Conservation (phyloP, 495 filamentous ascomycete species). For the Astrocystis sublimbata region DNA sequence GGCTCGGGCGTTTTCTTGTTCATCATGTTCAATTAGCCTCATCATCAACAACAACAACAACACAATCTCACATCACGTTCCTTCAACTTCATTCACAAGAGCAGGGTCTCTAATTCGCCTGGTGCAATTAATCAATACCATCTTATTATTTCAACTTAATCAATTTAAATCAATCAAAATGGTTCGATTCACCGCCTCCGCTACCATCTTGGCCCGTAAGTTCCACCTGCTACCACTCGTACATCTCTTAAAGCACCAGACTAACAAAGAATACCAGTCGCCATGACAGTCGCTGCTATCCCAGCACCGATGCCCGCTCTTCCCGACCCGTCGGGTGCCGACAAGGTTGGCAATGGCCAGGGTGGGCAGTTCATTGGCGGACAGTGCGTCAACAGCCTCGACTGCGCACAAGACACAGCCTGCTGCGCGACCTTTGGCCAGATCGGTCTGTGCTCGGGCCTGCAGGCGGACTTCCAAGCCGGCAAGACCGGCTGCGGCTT, state of each 20-base stretch:
- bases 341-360: conserved; percentile 41
- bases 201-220: conserved; percentile 12
- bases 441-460: conserved; percentile 42
- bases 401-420: conserved; percentile 30
- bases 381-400: conserved; percentile 33
- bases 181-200: conserved; percentile 13
- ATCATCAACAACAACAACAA: not conserved
- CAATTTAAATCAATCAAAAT: conserved; percentile 7
- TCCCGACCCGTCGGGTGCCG: conserved; percentile 36
- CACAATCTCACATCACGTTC: not conserved
- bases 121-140: not conserved
- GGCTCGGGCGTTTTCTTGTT: not conserved
- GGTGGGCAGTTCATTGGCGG: conserved; percentile 41
- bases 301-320: conserved; percentile 8
- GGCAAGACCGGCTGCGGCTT: conserved; percentile 54
- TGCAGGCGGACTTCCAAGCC: conserved; percentile 40
- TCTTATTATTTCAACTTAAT: not conserved
- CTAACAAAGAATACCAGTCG: conserved; percentile 4
- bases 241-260: not conserved
- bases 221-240: not conserved
- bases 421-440: conserved; percentile 36
- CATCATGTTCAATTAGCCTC: not conserved
- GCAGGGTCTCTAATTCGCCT: conserved; percentile 4
- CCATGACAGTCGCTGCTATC: conserved; percentile 22
- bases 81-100: conserved; percentile 3